Base-by-base conservation (phyloP, 2,329 filamentous ascomycete genomes). In the Talaromyces sp. region DNA sequence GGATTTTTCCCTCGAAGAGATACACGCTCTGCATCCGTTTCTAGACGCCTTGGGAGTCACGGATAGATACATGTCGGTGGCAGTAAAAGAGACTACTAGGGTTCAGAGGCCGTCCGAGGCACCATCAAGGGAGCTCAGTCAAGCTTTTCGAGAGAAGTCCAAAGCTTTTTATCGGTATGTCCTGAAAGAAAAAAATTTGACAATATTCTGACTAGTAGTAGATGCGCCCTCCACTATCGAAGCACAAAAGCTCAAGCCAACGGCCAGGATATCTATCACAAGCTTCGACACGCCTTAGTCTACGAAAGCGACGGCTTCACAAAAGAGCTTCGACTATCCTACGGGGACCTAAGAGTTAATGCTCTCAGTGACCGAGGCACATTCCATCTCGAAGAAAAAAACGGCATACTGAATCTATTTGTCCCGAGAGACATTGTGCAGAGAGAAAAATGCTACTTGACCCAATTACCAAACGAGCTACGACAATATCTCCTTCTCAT, bases 271-370 rank as follows among this genome's bases (percentile, higher is more conserved):
- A 43, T 56, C 10, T 63, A 40, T 25, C 17, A 54, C 25, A 45
- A 38, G 15, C 25, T 63, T 22, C 58, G 27, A 15, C 22, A 34
- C 3, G 58, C 58, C 25, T 49, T 22, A 13, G 31, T 61, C n/a
- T 61, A 61, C 11, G n/a, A 61, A 49, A 61, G 58, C 19, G 58
- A 61, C 10, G 58, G 58, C 15, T 61, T 61, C 27, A 61, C 58
- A 22, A 61, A 47, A 31, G 19, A 17, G 5, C 27, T 61, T 49
- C 19, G 15, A n/a, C 58, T 61, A 34, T 49, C 40, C 31, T 61
- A 49, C 15, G n/a, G 40, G 3, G 40, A 10, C 25, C 2, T 49
- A 17, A 61, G 40, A 5, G 58, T 49, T 1, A 61, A 10, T 10
- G 40, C 58, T 11, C 15, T 19, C 40, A 61, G 58, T 49, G 58